Base-by-base conservation (phyloP, 163 green algal genomes). In the Scenedesmus sp. region DNA sequence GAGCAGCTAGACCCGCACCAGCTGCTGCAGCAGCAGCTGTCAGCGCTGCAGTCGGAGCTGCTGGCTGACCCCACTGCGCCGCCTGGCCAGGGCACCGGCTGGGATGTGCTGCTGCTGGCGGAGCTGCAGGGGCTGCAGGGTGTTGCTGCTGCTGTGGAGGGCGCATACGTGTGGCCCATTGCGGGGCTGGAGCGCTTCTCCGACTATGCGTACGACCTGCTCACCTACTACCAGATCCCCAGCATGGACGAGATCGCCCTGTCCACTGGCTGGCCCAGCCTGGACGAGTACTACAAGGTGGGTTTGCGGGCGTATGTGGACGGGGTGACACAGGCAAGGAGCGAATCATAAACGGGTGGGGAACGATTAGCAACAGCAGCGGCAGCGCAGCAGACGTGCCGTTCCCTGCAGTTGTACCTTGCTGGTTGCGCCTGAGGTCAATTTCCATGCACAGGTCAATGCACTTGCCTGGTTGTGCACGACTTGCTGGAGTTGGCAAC, bases 231-330 rank as follows among this genome's bases (percentile, higher is more conserved):
- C 26, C n/a, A 88, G n/a, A 55, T 20, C 7, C 59, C 62, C 4
- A 46, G 56, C 60, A 55, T 64, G 59, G 66, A 84, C n/a, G 56
- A 62, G 23, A 55, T 79, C 10, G 86, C 86, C 1, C 5, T 67
- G 8, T 81, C 77, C 15, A 99, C 97, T 2, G 98, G 97, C 79
- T 99, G 98, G 98, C 87, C 87, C 5, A 87, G 87, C 2, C 88
- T 99, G 81, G 97, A 99, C 86, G 86, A 94, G 57, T 95, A 94
- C 86, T 99, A 99, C 94, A 94, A 95, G 95, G 95, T 99, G 12
- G 1, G 57, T 5, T 16, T 3, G 12, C 8, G 54, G 81, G 7
- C 12, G 55, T 46, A 46, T 46, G 34, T 46, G 34, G 34, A 46
- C 34, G 34, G 34, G 34, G 34, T 46, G 34, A 46, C 34, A 46